phyloP scores from a whole-genome alignment of 345 rosid genomes.

The Sisymbrium altissimum region DNA sequence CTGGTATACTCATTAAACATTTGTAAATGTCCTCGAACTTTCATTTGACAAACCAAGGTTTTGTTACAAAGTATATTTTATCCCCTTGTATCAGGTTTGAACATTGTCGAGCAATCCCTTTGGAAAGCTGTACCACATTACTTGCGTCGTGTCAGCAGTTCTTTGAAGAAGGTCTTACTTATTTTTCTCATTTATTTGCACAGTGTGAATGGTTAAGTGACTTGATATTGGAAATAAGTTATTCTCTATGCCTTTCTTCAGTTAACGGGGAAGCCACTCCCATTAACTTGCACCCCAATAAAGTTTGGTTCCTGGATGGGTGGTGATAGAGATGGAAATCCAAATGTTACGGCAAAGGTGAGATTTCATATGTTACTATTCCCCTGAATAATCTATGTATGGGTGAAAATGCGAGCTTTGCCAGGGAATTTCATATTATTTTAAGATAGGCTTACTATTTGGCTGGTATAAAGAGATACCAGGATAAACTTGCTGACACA shows the following conservation, averaged over 20 bases:
- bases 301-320: constrained; percentile 99
- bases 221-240: not conserved
- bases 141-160: constrained; percentile 87
- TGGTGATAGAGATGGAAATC: constrained; percentile 98
- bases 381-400: not conserved
- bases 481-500: not conserved
- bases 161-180: constrained; percentile 69
- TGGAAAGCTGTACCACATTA: constrained; percentile 96
- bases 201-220: not conserved
- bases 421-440: not conserved
- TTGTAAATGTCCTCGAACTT: not conserved
- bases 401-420: not conserved
- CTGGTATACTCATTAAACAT: constrained; percentile 46
- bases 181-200: not conserved
- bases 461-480: not conserved
- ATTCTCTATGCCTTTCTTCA: constrained; percentile 18
- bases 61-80: constrained; percentile 6
- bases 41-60: constrained; percentile 1
- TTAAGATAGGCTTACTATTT: not conserved
- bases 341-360: constrained; percentile 90
- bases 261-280: constrained; percentile 86
- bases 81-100: constrained; percentile 53
- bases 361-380: constrained; percentile 12
- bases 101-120: constrained; percentile 96
- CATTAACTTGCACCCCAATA: constrained; percentile 86